Percentiles rank a stretch among this genome's conserved stretches.
Evolutionary conservation across 129 eudicot genomes (phyloP).

Genomic region (Centella asiatica): DNA sequence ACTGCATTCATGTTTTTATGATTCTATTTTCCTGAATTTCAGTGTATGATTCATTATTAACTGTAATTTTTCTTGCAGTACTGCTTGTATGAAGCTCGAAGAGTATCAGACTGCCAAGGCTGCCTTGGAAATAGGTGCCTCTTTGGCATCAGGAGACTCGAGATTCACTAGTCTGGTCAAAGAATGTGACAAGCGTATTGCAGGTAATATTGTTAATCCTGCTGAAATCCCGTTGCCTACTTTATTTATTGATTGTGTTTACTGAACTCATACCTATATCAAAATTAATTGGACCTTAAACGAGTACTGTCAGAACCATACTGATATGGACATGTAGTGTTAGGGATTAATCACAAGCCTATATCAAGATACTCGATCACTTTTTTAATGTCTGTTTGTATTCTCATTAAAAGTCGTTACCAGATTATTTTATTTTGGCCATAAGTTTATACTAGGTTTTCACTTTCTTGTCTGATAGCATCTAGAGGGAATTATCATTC

Average conservation of each 20-base stretch:
- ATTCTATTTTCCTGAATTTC: not conserved
- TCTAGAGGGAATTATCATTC: not conserved
- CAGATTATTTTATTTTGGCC: not conserved
- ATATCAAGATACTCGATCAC: no score
- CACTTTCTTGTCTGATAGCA: not conserved
- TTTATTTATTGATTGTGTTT: no score
- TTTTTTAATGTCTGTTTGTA: not conserved
- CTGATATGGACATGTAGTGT: no score
- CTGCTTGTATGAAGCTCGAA: slow-evolving; percentile 81
- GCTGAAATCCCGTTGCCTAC: not conserved
- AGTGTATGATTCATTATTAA: no score
- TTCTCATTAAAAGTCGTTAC: no score
- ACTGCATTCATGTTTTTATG: no score
- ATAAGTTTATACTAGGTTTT: not conserved
- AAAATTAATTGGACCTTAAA: no score
- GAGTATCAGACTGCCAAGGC: slow-evolving; percentile 84
- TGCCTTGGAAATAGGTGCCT: slow-evolving; percentile 70
- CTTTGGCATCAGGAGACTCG: slow-evolving; percentile 59
- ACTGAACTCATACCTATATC: no score
- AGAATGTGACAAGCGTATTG: slow-evolving; percentile 75
- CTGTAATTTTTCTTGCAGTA: slow-evolving; percentile 33
- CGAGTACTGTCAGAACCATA: no score
- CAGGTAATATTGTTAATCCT: slow-evolving; percentile 35
- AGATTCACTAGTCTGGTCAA: slow-evolving; percentile 68
- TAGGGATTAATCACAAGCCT: no score